Percentiles rank a stretch among this genome's conserved stretches.
Evolutionary conservation across 208 protist species (phyloP).

Genomic region (Trypanosoma rangeli): DNA sequence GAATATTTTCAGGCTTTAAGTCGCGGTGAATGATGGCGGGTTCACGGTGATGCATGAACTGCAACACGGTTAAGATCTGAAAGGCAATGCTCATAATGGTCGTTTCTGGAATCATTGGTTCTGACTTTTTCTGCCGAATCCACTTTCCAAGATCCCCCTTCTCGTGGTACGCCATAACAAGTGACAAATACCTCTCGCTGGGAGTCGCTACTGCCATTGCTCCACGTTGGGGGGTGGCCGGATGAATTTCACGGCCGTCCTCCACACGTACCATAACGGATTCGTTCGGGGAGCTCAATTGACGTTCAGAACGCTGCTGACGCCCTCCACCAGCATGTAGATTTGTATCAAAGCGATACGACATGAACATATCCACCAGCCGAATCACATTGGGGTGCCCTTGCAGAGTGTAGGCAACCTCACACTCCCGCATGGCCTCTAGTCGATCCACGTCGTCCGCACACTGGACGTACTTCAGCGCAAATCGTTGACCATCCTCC

Average conservation of each 20-base stretch:
- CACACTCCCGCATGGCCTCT: slow-evolving; percentile 74
- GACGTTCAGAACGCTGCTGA: not conserved
- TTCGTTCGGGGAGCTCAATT: not conserved
- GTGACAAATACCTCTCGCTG: slow-evolving; percentile 56
- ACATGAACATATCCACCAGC: slow-evolving; percentile 84
- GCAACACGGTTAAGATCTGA: slow-evolving; percentile 60
- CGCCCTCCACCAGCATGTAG: not conserved
- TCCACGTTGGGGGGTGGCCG: not conserved
- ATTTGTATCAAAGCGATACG: slow-evolving; percentile 49
- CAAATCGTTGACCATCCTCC: slow-evolving; percentile 40
- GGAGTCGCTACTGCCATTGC: slow-evolving; percentile 6
- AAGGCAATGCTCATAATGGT: slow-evolving; percentile 55
- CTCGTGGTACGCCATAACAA: slow-evolving; percentile 66
- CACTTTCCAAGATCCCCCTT: slow-evolving; percentile 53
- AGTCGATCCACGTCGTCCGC: slow-evolving; percentile 50
- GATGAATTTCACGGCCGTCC: not conserved
- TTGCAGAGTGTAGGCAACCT: slow-evolving; percentile 60
- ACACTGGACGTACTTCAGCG: slow-evolving; percentile 80
- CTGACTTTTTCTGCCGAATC: slow-evolving; percentile 42
- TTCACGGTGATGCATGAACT: slow-evolving; percentile 67
- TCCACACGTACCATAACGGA: slow-evolving; percentile 22
- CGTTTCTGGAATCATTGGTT: slow-evolving; percentile 42
- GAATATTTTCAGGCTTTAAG: slow-evolving; percentile 88
- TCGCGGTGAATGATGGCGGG: slow-evolving; percentile 80
- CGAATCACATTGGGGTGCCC: slow-evolving; percentile 75